A percentile compares a stretch with the other conserved stretches of the same genome.
Evolutionary conservation across 2,329 filamentous ascomycete genomes (phyloP).

Genomic region (Dothideomycetes sp.): DNA sequence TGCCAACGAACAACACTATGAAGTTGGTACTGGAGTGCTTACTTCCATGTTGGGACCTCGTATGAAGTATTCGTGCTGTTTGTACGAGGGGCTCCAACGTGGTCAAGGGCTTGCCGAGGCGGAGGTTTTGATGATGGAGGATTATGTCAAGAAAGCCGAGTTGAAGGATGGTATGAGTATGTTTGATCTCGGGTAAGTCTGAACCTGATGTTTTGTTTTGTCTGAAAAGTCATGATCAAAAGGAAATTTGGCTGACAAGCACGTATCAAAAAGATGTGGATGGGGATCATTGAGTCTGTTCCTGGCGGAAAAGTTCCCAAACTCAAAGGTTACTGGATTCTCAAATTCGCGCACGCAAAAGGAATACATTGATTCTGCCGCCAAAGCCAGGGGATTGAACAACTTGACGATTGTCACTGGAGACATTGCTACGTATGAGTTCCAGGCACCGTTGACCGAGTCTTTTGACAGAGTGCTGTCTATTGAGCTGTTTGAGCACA

Average conservation of each 20-base stretch:
- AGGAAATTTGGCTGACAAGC: not conserved
- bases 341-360: slow-evolving; percentile 63
- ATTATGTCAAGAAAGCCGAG: slow-evolving; percentile 53
- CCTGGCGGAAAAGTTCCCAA: slow-evolving; percentile 56
- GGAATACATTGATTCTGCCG: slow-evolving; percentile 53
- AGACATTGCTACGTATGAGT: slow-evolving; percentile 58
- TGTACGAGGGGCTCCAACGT: slow-evolving; percentile 56
- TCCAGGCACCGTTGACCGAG: slow-evolving; percentile 28
- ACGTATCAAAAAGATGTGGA: slow-evolving; percentile 44
- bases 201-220: slow-evolving; percentile 2
- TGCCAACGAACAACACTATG: slow-evolving; percentile 64
- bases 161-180: slow-evolving; percentile 52
- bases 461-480: slow-evolving; percentile 57
- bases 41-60: slow-evolving; percentile 53
- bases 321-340: slow-evolving; percentile 54
- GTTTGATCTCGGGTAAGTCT: slow-evolving; percentile 50
- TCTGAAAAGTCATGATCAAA: not conserved
- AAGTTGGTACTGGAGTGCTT: slow-evolving; percentile 59
- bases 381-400: slow-evolving; percentile 44
- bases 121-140: slow-evolving; percentile 56
- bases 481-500: slow-evolving; percentile 66
- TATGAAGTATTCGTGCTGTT: slow-evolving; percentile 64
- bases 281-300: slow-evolving; percentile 60
- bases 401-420: slow-evolving; percentile 59
- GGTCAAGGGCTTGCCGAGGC: slow-evolving; percentile 28